Evolutionary conservation across 2,329 filamentous ascomycete genomes (phyloP).

Genomic region (Cytospora piceicola): DNA sequence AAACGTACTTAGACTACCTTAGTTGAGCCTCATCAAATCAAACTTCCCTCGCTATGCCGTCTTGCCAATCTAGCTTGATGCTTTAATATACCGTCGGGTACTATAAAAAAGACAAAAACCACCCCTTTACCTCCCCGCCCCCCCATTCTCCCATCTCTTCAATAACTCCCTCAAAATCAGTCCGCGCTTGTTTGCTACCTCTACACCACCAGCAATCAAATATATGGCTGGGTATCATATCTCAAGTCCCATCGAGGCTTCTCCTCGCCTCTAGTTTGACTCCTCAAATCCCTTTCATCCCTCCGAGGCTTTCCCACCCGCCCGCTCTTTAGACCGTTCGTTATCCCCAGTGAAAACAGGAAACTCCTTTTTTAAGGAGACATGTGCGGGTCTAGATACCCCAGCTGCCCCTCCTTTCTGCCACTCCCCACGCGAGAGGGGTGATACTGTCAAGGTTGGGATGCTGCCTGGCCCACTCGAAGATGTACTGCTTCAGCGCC

Average conservation of each 20-base stretch:
- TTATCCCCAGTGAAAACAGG: slow-evolving; percentile 19
- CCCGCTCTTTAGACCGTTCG: background rate
- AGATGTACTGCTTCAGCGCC: slow-evolving; percentile 80
- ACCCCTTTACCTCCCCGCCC: background rate
- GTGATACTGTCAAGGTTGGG: slow-evolving; percentile 68
- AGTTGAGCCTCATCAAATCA: background rate
- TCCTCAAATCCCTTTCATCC: background rate
- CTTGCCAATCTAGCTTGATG: slow-evolving; percentile 20
- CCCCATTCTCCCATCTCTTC: background rate
- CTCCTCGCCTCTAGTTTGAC: background rate
- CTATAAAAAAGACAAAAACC: background rate
- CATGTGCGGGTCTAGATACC: slow-evolving; percentile 54
- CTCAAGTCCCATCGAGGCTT: slow-evolving; percentile 1
- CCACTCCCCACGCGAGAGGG: slow-evolving; percentile 69
- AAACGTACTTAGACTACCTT: background rate
- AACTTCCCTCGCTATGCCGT: slow-evolving; percentile 23
- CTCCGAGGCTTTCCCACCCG: background rate
- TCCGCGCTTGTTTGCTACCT: slow-evolving; percentile 1
- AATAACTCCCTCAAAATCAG: background rate
- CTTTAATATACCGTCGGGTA: background rate
- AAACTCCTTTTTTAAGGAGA: background rate
- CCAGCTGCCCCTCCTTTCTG: slow-evolving; percentile 72
- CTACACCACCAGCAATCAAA: background rate
- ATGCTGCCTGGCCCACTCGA: slow-evolving; percentile 88
- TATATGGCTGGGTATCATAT: background rate